Evolutionary conservation across 352 stramenopile species (phyloP).

Genomic region (Globisporangium nagaii): DNA sequence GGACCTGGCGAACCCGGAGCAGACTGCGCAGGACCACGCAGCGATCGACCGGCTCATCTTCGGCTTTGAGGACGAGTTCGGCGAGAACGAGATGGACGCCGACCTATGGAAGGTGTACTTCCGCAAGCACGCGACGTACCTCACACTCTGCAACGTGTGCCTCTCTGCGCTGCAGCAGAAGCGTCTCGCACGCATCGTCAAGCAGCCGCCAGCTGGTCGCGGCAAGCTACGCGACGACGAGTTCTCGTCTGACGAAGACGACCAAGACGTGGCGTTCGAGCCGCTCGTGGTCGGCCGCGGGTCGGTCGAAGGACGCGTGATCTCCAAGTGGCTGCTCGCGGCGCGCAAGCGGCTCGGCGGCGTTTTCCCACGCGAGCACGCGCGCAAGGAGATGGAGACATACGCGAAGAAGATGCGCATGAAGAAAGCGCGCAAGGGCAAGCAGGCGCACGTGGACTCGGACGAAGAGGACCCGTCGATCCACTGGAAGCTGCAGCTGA

Average conservation of each 20-base stretch:
- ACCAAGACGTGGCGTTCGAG: conserved; percentile 82
- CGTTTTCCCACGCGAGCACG: conserved; percentile 84
- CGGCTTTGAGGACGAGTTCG: conserved; percentile 79
- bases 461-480: conserved; percentile 64
- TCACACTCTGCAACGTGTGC: conserved; percentile 94
- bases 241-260: conserved; percentile 92
- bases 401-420: conserved; percentile 91
- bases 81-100: conserved; percentile 77
- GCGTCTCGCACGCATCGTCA: conserved; percentile 30
- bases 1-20: conserved; percentile 67
- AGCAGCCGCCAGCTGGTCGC: conserved; percentile 12
- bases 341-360: conserved; percentile 89
- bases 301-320: conserved; percentile 89
- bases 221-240: conserved; percentile 80
- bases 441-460: conserved; percentile 57
- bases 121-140: conserved; percentile 88
- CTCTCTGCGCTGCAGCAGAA: conserved; percentile 53
- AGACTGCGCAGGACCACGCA: conserved; percentile 56
- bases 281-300: conserved; percentile 88
- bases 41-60: conserved; percentile 78
- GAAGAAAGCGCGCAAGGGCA: conserved; percentile 53
- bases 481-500: conserved; percentile 80
- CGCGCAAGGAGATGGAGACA: conserved; percentile 84
- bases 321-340: conserved; percentile 93
- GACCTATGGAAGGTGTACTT: conserved; percentile 97